Conservation (phyloP, 768 basidiomycete genomes). For the Amanita fuliginea region DNA sequence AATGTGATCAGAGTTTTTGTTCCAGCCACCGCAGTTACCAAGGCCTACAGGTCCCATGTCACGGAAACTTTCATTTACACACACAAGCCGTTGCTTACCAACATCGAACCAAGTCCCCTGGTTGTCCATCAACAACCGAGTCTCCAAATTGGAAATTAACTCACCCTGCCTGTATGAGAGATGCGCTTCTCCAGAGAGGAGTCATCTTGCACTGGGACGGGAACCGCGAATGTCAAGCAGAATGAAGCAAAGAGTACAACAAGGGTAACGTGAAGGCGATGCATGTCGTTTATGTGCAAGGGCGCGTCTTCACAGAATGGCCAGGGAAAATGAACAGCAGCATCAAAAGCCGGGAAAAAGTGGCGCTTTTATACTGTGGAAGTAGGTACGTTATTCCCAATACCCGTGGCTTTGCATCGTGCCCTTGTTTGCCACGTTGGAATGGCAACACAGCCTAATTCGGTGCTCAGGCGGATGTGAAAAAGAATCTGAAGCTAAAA, state of each 20-base stretch:
- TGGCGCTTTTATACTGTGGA: background rate
- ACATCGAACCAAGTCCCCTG: slow-evolving; percentile 6
- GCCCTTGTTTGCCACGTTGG: slow-evolving; percentile 1
- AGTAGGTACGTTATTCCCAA: slow-evolving; percentile 2
- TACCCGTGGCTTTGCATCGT: slow-evolving; percentile 4
- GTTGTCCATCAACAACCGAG: background rate
- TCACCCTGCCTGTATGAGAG: slow-evolving; percentile 1
- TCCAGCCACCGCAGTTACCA: slow-evolving; percentile 53
- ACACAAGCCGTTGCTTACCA: background rate
- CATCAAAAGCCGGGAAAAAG: background rate
- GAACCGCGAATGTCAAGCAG: background rate
- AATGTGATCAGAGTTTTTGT: slow-evolving; percentile 39
- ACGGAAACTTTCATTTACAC: background rate
- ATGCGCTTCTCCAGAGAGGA: background rate
- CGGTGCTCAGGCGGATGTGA: background rate
- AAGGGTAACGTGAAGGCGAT: background rate
- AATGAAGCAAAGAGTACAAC: slow-evolving; percentile 1
- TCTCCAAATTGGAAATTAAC: background rate
- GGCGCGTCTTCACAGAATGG: background rate
- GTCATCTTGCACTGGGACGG: background rate
- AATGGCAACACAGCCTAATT: background rate
- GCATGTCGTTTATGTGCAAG: background rate
- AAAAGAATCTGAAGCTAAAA: background rate
- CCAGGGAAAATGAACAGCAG: background rate
- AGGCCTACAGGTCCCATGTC: slow-evolving; percentile 17